phyloP scores from a whole-genome alignment of 306 rosid genomes.

The Crotalaria pallida region DNA sequence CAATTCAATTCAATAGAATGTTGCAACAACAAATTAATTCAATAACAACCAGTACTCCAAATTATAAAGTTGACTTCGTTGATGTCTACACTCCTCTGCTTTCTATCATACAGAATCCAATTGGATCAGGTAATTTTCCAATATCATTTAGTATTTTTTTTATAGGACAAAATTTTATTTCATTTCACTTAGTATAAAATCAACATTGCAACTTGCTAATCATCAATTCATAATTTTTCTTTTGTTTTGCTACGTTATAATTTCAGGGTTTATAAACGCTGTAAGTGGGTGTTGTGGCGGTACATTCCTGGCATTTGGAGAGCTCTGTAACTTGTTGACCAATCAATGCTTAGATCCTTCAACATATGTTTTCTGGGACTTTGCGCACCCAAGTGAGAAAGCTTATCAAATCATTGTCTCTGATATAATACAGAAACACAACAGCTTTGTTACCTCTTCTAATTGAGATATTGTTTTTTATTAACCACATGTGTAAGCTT shows the following conservation, averaged over 20 bases:
- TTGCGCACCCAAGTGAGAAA: constrained; percentile 36
- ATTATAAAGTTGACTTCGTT: constrained; percentile 17
- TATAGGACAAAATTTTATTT: too few relatives aligned
- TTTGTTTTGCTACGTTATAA: neutral
- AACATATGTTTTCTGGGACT: constrained; percentile 31
- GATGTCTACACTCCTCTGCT: constrained; percentile 31
- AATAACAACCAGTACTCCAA: neutral
- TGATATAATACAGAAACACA: neutral
- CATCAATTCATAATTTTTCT: neutral
- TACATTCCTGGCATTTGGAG: neutral
- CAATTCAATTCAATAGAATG: constrained; percentile 19
- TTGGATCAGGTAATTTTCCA: neutral
- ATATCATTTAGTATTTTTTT: too few relatives aligned
- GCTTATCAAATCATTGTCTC: constrained; percentile 18
- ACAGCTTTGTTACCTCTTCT: neutral
- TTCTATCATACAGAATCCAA: constrained; percentile 24
- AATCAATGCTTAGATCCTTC: constrained; percentile 11
- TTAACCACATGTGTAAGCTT: neutral
- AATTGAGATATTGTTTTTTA: neutral
- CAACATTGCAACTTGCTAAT: neutral
- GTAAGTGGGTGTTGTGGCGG: constrained; percentile 36
- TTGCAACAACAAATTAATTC: neutral
- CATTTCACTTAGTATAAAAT: neutral
- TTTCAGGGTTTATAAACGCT: constrained; percentile 32
- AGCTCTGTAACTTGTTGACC: neutral